Evolutionary conservation across 345 rosid genomes (phyloP).

Genomic region (Carallia brachiata): DNA sequence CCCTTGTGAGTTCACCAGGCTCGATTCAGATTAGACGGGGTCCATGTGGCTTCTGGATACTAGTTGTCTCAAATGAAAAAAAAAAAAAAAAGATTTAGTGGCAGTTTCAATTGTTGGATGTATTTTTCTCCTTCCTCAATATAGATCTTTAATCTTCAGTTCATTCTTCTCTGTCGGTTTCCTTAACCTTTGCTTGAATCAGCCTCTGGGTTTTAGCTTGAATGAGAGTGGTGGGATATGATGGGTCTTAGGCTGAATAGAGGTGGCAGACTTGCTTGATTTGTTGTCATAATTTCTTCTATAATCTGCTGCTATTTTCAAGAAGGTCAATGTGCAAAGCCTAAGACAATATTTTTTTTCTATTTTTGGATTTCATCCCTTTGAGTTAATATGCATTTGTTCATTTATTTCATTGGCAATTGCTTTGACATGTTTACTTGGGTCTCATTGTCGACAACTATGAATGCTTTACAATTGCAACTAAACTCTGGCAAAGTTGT

Average conservation of each 20-base stretch:
- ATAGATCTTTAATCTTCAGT: background rate
- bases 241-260: background rate
- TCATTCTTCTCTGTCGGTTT: background rate
- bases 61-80: no score
- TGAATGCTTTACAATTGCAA: slow-evolving; percentile 5
- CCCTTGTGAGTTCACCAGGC: no score
- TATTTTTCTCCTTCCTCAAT: background rate
- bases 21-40: no score
- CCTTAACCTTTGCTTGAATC: background rate
- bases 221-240: background rate
- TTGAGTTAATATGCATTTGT: background rate
- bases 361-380: background rate
- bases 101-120: no score
- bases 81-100: background rate
- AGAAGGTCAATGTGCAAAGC: background rate
- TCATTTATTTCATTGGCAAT: background rate
- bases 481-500: slow-evolving; percentile 28
- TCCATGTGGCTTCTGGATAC: no score
- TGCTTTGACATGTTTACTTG: background rate
- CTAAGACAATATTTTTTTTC: background rate
- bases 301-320: background rate
- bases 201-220: background rate
- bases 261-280: background rate
- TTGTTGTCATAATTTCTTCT: background rate
- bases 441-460: background rate